Base-by-base conservation (phyloP, 2,329 filamentous ascomycete genomes). In the Fusarium sp. region DNA sequence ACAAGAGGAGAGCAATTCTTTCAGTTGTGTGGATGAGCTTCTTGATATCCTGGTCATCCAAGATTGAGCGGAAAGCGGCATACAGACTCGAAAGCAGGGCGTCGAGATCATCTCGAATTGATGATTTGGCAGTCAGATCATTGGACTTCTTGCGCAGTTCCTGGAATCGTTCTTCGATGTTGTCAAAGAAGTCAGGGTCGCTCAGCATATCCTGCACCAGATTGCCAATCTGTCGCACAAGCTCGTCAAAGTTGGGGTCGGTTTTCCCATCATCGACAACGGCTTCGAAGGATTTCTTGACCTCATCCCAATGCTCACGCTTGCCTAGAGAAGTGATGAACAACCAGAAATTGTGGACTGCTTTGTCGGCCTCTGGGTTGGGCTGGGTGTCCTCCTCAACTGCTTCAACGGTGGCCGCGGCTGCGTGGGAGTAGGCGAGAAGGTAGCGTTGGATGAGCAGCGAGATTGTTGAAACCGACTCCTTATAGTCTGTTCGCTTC, bases 161-260 rank as follows among this genome's bases (percentile, higher is more conserved):
- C 19, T 85, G 81, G 42, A 91, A 82, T 15, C 86, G 86, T 54
- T 86, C 81, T 30, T 93, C 90, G 1, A 91, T 90, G 43, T 94
- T 87, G 52, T 95, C 93, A 77, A 97, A 94, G 82, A 97, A 98
- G 8, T 91, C 88, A 0, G 96, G 95, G 70, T 98, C 93, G 0
- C 91, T 96, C 46, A 98, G 85, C 80, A 98, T 91, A 71, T 92
- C 91, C 78, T 97, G 92, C 9, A 97, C 82, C 8, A 93, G 89
- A 61, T 91, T 89, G 16, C 92, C 93, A 35, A 95, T 85, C 50
- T 97, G 90, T 28, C 87, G 87, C 79, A 97, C 89, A 32, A 97
- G 84, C 19, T 90, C 85, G 76, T 98, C 94, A 67, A 97, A 96
- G 60, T 96, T 91, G 0, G 93, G 93, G 75, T 97, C 94, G 38